These are phyloP conservation scores for Ophiostoma pallidulum DNA, from an alignment of 2,329 filamentous ascomycete genomes.

Conservation along the genomic window DNA sequence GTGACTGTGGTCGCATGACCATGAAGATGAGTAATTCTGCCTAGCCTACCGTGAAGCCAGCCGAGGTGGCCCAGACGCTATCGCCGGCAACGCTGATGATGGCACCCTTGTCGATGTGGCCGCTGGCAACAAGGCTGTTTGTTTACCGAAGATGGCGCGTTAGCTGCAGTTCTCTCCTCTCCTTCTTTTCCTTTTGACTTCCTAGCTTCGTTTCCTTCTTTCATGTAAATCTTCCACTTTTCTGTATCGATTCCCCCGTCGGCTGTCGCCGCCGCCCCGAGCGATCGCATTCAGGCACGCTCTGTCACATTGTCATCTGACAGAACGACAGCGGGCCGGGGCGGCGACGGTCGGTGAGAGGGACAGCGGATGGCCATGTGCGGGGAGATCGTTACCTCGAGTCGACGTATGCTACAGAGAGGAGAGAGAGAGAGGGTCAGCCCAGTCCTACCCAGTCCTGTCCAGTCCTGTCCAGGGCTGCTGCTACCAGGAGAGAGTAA, in stretches of 20 bases:
- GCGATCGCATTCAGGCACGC: too few species aligned
- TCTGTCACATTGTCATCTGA: background rate
- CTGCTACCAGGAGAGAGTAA: too few species aligned
- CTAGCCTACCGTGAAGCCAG: constrained; percentile 62
- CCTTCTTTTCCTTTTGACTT: too few species aligned
- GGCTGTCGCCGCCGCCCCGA: too few species aligned
- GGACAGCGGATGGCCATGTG: background rate
- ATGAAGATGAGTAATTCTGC: too few species aligned
- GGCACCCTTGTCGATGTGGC: constrained; percentile 73
- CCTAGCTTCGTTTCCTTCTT: too few species aligned
- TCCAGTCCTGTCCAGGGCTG: background rate
- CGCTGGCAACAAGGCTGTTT: constrained; percentile 67
- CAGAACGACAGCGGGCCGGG: too few species aligned
- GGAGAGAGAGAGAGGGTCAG: background rate
- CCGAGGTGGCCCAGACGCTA: constrained; percentile 65
- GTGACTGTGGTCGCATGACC: too few species aligned
- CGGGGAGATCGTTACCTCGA: constrained; percentile 12
- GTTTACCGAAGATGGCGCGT: background rate
- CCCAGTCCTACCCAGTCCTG: background rate
- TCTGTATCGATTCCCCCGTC: too few species aligned
- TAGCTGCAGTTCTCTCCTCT: too few species aligned
- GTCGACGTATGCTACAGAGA: constrained; percentile 13
- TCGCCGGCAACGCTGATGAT: constrained; percentile 75
- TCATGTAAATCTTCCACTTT: too few species aligned
- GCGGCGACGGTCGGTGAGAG: background rate